Evolutionary conservation across 352 stramenopile species (phyloP).

Genomic region (Pythium pyrilobum): DNA sequence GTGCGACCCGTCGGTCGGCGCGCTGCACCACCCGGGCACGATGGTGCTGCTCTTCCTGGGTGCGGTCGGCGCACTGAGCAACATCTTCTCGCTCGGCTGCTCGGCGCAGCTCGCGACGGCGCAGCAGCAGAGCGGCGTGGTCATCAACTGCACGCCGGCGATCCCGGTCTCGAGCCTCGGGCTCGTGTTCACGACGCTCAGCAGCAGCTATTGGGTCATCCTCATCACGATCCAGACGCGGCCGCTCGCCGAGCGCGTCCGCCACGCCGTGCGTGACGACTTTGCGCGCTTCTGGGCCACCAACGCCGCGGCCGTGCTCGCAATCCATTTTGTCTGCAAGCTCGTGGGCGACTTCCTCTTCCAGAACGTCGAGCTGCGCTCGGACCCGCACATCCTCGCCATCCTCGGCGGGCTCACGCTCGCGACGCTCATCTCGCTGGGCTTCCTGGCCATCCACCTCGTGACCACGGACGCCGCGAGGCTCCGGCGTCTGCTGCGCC

Average conservation of each 20-base stretch:
- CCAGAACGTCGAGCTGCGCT: background rate
- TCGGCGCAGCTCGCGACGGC: conserved; percentile 18
- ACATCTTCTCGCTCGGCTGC: conserved; percentile 35
- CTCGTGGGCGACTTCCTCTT: background rate
- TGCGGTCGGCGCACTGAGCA: conserved; percentile 30
- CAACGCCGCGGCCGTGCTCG: background rate
- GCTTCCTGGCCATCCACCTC: background rate
- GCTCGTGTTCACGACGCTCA: background rate
- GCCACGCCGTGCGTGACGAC: background rate
- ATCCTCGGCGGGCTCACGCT: background rate
- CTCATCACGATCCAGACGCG: background rate
- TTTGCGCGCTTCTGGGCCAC: background rate
- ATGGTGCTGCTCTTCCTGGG: conserved; percentile 34
- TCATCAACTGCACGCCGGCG: background rate
- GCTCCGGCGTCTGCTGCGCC: background rate
- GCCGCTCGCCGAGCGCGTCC: background rate
- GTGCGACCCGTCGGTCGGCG: conserved; percentile 13
- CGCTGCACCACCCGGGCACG: conserved; percentile 22
- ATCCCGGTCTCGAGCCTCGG: background rate
- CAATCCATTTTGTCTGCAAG: background rate
- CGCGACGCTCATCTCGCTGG: background rate
- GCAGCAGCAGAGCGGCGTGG: background rate
- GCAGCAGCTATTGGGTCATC: background rate
- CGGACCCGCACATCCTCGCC: background rate
- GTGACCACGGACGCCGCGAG: background rate